A percentile compares a stretch with the other conserved stretches of the same genome.
phyloP scores from a whole-genome alignment of 73 alveolate species.

The Halteria grandinella region DNA sequence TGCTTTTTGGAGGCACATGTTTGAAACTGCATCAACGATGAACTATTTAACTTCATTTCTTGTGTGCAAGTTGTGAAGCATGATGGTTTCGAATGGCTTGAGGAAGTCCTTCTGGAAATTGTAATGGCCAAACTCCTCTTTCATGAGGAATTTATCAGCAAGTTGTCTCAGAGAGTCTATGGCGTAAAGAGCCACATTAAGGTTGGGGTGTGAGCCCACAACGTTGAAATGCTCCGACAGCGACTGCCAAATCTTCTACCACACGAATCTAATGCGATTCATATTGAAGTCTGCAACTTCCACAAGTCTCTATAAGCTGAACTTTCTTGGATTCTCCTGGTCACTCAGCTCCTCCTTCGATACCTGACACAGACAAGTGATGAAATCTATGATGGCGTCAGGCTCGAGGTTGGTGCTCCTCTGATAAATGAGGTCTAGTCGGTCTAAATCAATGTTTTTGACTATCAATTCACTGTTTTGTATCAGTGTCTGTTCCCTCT shows the following conservation, averaged over 20 bases:
- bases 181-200: conserved; percentile 73
- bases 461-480: conserved; percentile 59
- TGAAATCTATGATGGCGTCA: conserved; percentile 78
- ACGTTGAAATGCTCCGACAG: conserved; percentile 75
- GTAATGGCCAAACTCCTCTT: conserved; percentile 77
- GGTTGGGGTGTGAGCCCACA: conserved; percentile 79
- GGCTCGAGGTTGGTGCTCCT: conserved; percentile 65
- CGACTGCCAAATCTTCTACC: conserved; percentile 78
- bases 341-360: conserved; percentile 77
- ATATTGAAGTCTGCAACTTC: conserved; percentile 85
- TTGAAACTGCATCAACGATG: conserved; percentile 69
- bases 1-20: conserved; percentile 50
- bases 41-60: conserved; percentile 71
- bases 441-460: conserved; percentile 51
- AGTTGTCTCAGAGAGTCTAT: conserved; percentile 84
- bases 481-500: conserved; percentile 35
- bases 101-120: conserved; percentile 84
- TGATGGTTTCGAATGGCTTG: conserved; percentile 84
- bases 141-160: conserved; percentile 76
- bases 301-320: conserved; percentile 77
- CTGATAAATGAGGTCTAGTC: conserved; percentile 70
- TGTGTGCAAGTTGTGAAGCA: conserved; percentile 61
- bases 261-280: conserved; percentile 81
- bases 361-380: conserved; percentile 57
- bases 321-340: conserved; percentile 70